phyloP scores from a whole-genome alignment of 2,329 filamentous ascomycete species.

The Aspergillus tamarii region DNA sequence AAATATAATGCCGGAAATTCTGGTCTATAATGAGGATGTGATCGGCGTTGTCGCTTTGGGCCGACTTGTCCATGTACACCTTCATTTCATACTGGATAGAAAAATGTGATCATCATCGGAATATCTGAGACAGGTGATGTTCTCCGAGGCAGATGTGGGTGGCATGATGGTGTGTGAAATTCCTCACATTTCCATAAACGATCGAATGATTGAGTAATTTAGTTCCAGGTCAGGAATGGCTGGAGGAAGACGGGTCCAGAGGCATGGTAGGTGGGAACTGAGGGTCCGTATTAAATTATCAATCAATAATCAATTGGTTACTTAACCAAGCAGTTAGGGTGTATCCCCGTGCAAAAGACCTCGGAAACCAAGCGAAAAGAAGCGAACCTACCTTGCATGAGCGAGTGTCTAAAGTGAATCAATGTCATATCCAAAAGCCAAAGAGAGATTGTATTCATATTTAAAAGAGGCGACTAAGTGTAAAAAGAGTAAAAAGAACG shows the following conservation, averaged over 20 bases:
- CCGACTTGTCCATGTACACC: slow-evolving; percentile 3
- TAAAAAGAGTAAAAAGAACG: too few species aligned
- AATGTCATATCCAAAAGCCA: neutral
- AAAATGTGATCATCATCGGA: slow-evolving; percentile 10
- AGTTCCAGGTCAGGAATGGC: neutral
- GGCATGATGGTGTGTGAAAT: slow-evolving; percentile 2
- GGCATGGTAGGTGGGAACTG: slow-evolving; percentile 4
- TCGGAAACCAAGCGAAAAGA: slow-evolving; percentile 6
- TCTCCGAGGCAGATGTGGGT: slow-evolving; percentile 4
- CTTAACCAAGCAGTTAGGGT: slow-evolving; percentile 5
- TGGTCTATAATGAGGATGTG: neutral
- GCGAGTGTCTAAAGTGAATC: neutral
- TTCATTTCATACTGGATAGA: neutral
- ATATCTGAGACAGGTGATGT: slow-evolving; percentile 5
- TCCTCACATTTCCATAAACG: slow-evolving; percentile 1
- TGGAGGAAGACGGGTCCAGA: neutral
- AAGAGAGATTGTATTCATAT: neutral
- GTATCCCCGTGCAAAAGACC: slow-evolving; percentile 7
- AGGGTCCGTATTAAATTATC: slow-evolving; percentile 9
- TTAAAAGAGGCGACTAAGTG: neutral
- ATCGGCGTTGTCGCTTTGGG: slow-evolving; percentile 3
- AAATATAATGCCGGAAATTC: neutral
- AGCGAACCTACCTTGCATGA: neutral
- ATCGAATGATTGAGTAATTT: neutral
- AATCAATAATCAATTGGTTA: slow-evolving; percentile 17